These are phyloP conservation scores for Lactarius sp. DNA, from an alignment of 768 basidiomycete genomes.

Conservation along the genomic window DNA sequence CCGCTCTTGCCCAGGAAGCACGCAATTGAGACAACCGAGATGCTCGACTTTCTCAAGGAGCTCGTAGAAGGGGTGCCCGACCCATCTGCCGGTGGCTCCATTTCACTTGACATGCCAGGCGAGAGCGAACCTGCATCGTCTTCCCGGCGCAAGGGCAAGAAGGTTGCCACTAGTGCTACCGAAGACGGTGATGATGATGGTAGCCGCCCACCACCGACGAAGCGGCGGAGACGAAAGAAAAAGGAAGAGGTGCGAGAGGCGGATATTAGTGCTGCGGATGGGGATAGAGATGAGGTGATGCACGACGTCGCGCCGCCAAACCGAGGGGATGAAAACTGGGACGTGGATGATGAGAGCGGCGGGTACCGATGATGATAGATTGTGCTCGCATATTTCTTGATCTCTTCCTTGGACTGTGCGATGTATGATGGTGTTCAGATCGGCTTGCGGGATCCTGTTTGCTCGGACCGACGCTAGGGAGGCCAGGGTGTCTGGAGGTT, in stretches of 20 bases:
- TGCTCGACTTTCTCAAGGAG: slow-evolving; percentile 92
- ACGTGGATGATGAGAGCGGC: slow-evolving; percentile 34
- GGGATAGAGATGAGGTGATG: slow-evolving; percentile 37
- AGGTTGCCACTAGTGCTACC: slow-evolving; percentile 42
- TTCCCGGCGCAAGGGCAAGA: slow-evolving; percentile 58
- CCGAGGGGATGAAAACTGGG: slow-evolving; percentile 37
- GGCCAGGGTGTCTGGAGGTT: not conserved
- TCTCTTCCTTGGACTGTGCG: not conserved
- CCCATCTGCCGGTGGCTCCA: slow-evolving; percentile 80
- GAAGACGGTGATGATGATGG: slow-evolving; percentile 34
- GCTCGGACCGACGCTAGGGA: not conserved
- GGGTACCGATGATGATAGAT: slow-evolving; percentile 1
- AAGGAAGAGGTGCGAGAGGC: slow-evolving; percentile 37
- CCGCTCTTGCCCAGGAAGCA: slow-evolving; percentile 61
- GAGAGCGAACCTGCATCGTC: slow-evolving; percentile 47
- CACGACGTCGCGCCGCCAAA: slow-evolving; percentile 20
- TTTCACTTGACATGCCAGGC: slow-evolving; percentile 61
- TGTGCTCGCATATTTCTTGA: not conserved
- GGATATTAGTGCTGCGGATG: slow-evolving; percentile 32
- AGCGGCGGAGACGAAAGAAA: slow-evolving; percentile 50
- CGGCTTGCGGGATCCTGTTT: not conserved
- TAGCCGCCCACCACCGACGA: slow-evolving; percentile 35
- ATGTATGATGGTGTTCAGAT: slow-evolving; percentile 10
- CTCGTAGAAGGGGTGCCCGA: slow-evolving; percentile 84
- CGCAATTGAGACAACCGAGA: slow-evolving; percentile 80